Base-by-base conservation (phyloP, 83 land plant genomes). In the Larix sibirica region DNA sequence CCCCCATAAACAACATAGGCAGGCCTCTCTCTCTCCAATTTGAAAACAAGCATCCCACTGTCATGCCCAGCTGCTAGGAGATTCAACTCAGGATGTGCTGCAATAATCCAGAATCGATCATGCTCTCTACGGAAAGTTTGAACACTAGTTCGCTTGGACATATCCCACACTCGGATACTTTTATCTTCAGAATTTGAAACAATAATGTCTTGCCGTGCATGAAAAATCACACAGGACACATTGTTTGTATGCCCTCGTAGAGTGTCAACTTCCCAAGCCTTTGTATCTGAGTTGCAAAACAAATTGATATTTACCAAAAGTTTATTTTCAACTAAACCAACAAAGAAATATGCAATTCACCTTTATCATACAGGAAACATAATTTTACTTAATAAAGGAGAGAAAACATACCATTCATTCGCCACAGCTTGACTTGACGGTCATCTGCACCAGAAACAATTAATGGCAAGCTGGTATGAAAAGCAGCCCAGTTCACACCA, bases 51-150 rank as follows among this genome's bases (percentile, higher is more conserved):
- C 94, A 93, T 91, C 73, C 96, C 96, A 88, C 96, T 94, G 70
- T 94, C 96, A 88, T 94, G 96, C 31, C 96, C 96, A 79, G 95
- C 96, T 73, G 96, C 96, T 58, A 94, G 84, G 14, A 94, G 88
- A 80, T 92, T 94, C 95, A 94, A 89, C 81, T 94, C 96, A 31
- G 96, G 95, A 62, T 94, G 96, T 60, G 89, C 87, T 47, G 95
- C 79, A 60, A 94, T 89, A 77, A 92, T 90, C 96, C 96, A 94
- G 74, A 94, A 92, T 33, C 96, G 84, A 60, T 94, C 95, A 85
- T 92, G 91, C 83, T 94, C 96, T 65, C 96, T 81, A 31, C 95
- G 89, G 78, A 92, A 94, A 13, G 95, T 94, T 73, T 92, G 95
- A 12, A 94, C 73, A 66, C 91, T 90, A 31, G 93, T 89, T 23